Evolutionary conservation across 306 rosid genomes (phyloP).

Genomic region (Citrullus mucosospermus): DNA sequence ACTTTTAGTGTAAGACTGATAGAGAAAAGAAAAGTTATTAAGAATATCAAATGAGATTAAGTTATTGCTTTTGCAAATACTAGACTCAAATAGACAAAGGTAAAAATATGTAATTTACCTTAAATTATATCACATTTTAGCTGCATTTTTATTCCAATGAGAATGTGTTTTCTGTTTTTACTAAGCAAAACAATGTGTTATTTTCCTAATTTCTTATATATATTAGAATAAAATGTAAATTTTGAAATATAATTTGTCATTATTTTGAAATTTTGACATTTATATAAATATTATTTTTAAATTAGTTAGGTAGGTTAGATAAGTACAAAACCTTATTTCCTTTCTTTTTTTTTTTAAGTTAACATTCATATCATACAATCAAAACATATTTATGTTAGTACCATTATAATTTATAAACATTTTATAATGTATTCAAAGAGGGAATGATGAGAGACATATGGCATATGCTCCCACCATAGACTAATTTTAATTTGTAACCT

Average conservation of each 20-base stretch:
- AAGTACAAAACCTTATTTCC: neutral
- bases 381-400: neutral
- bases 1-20: neutral
- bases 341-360: neutral
- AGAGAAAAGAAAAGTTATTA: neutral
- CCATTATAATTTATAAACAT: neutral
- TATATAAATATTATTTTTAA: neutral
- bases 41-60: neutral
- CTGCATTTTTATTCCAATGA: too few species aligned
- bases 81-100: too few species aligned
- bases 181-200: too few species aligned
- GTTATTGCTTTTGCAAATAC: too few species aligned
- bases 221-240: too few species aligned
- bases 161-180: too few species aligned
- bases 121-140: neutral
- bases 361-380: neutral
- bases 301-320: neutral
- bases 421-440: neutral
- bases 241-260: neutral
- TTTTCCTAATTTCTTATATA: too few species aligned
- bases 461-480: slow-evolving; percentile 1
- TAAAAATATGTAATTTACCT: neutral
- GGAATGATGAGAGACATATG: neutral
- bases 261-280: neutral
- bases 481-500: neutral